Percentiles rank a stretch among this genome's conserved stretches.
These are phyloP conservation scores for Sporothrix brunneoviolacea DNA, from an alignment of 2,329 filamentous ascomycete species.

Conservation along the genomic window DNA sequence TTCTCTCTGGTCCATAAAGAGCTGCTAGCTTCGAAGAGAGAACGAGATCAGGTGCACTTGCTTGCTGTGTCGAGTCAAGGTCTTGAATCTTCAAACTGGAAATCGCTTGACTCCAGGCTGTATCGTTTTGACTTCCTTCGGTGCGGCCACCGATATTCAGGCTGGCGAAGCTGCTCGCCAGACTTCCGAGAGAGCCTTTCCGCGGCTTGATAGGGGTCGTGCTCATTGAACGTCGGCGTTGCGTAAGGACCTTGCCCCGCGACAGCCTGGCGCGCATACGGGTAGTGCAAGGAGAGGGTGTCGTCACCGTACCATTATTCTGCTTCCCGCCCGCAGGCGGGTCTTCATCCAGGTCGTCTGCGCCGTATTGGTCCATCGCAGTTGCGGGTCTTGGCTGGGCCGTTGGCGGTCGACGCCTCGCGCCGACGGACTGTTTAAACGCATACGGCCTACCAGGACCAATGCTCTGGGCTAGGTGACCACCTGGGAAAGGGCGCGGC, in stretches of 20 bases:
- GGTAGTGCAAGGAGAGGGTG: constrained; percentile 16
- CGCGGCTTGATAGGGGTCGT: constrained; percentile 1
- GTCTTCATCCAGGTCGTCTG: constrained; percentile 21
- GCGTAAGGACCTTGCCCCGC: constrained; percentile 16
- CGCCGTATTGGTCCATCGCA: constrained; percentile 27
- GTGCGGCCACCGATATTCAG: constrained; percentile 29
- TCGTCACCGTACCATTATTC: constrained; percentile 34
- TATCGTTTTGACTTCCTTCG: neutral
- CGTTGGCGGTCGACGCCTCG: constrained; percentile 33
- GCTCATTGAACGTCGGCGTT: neutral
- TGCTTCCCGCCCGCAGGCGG: constrained; percentile 19
- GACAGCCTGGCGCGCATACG: constrained; percentile 19
- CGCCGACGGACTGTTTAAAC: constrained; percentile 40
- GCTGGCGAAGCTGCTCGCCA: constrained; percentile 27
- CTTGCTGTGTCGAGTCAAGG: too few relatives aligned
- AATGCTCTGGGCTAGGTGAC: constrained; percentile 50
- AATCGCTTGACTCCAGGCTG: neutral
- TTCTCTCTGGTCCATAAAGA: too few relatives aligned
- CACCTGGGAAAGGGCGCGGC: constrained; percentile 26
- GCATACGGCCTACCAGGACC: constrained; percentile 48
- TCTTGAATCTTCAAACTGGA: neutral
- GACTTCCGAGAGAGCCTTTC: constrained; percentile 37
- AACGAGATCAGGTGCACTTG: too few relatives aligned
- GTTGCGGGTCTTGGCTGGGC: constrained; percentile 35
- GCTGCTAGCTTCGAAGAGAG: too few relatives aligned